A percentile compares a stretch with the other conserved stretches of the same genome.
Conservation (phyloP, 176 grass and related monocot genomes). For the Triticum urartu region DNA sequence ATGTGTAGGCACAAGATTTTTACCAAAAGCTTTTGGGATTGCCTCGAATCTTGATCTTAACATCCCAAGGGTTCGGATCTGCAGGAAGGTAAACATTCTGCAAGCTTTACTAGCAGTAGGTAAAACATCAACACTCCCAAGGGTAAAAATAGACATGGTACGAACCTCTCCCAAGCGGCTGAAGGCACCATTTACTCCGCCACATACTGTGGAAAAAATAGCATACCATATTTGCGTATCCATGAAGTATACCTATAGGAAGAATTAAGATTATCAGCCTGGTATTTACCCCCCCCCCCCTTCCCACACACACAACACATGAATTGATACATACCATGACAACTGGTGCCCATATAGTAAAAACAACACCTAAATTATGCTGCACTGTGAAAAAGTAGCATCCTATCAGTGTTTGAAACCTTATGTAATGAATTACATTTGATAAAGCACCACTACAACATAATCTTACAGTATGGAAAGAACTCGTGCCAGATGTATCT, state of each 20-base stretch:
- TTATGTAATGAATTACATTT: neutral
- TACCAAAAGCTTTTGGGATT: conserved; percentile 60
- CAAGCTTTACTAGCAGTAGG: conserved; percentile 18
- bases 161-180: conserved; percentile 93
- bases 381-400: conserved; percentile 64
- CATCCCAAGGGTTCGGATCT: conserved; percentile 95
- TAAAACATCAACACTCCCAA: conserved; percentile 5
- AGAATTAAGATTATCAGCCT: conserved; percentile 3
- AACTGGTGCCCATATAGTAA: conserved; percentile 92
- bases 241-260: conserved; percentile 92
- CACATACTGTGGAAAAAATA: conserved; percentile 96
- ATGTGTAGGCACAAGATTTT: conserved; percentile 51
- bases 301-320: neutral
- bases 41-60: conserved; percentile 85
- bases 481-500: conserved; percentile 90
- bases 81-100: conserved; percentile 34
- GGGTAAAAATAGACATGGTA: conserved; percentile 20
- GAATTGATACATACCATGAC: conserved; percentile 65
- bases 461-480: conserved; percentile 85
- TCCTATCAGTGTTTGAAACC: conserved; percentile 27
- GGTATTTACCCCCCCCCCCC: neutral
- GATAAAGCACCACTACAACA: neutral
- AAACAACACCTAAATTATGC: conserved; percentile 83
- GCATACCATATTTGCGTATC: conserved; percentile 99
- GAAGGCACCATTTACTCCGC: conserved; percentile 88